A percentile compares a stretch with the other conserved stretches of the same genome.
phyloP scores from a whole-genome alignment of 768 basidiomycete species.

The Russula earlei region DNA sequence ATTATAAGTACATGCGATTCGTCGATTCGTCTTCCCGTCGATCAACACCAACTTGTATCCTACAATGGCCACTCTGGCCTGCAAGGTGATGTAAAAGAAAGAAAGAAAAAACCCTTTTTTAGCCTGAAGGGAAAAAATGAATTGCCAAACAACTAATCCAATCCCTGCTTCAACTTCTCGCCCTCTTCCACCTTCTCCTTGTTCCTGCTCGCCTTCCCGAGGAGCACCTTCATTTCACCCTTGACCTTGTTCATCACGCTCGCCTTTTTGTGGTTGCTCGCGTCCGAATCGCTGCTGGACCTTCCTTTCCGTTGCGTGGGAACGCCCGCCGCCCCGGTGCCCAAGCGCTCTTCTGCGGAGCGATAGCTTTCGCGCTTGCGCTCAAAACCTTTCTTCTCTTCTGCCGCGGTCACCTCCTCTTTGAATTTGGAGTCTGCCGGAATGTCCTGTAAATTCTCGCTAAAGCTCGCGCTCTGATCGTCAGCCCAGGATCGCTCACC shows the following conservation, averaged over 20 bases:
- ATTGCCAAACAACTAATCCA: background rate
- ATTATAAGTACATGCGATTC: too few species aligned
- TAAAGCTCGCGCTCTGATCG: background rate
- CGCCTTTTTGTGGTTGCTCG: conserved; percentile 8
- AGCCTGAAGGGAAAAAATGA: background rate
- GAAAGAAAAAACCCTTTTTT: background rate
- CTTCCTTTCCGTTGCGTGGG: background rate
- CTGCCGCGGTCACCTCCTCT: background rate
- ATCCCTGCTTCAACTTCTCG: conserved; percentile 9
- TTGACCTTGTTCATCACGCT: conserved; percentile 13
- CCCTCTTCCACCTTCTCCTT: conserved; percentile 14
- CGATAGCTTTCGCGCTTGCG: background rate
- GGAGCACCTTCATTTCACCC: conserved; percentile 13
- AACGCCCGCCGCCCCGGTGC: background rate
- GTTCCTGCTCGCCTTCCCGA: conserved; percentile 14
- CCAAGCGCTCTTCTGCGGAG: background rate
- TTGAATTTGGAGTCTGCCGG: background rate
- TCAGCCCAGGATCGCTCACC: background rate
- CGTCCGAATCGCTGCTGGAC: conserved; percentile 14
- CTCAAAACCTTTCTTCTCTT: background rate
- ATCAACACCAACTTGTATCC: too few species aligned
- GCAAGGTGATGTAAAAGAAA: too few species aligned
- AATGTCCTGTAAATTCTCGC: background rate
- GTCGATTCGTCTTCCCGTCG: too few species aligned
- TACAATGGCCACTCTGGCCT: too few species aligned